Base-by-base conservation (phyloP, 1,284 basidiomycete genomes). In the Meripilus lineatus region DNA sequence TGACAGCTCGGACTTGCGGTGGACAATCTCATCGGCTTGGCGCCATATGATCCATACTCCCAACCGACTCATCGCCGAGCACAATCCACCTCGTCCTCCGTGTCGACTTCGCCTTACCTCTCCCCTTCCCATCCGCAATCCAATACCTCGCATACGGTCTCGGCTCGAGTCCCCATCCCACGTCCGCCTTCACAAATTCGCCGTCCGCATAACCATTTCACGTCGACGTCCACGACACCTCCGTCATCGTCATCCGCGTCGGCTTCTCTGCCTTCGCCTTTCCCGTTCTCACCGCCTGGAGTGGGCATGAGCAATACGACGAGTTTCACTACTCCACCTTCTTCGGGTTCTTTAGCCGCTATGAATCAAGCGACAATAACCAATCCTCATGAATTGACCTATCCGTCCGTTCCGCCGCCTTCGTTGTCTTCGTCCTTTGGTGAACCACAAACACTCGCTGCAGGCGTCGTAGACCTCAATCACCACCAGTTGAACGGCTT, bases 11-110 rank as follows among this genome's bases (percentile, higher is more conserved):
- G 84, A 20, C 58, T 87, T 38, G 69, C 86, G 0, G 79, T 89
- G 21, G 86, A 90, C 51, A 81, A 81, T 57, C 65, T 89, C 43
- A 81, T 89, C 46, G 85, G 85, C 6, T 58, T 87, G 23, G 65
- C 73, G 10, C 46, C 50, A 20, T 22, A 32, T n/a, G 86, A 89
- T 45, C 75, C 83, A 4, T 77, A 75, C 54, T 79, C 81, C 6
- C 84, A 84, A 51, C 79, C 82, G 2, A 80, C 73, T 1, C 82
- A 87, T 55, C 72, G 71, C 6, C 71, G 81, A 13, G 69, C 72
- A 24, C 58, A 64, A 17, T 74, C 71, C 34, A 61, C 61, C 28
- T 42, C 67, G 0, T 73, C 72, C 7, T 77, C 76, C 1, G 71
- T 72, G 6, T 68, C 70, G 15, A 71, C 70, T 25, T 79, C 77